These are phyloP conservation scores for Aureobasidium zeae DNA, from an alignment of 2,329 filamentous ascomycete species.

Conservation along the genomic window DNA sequence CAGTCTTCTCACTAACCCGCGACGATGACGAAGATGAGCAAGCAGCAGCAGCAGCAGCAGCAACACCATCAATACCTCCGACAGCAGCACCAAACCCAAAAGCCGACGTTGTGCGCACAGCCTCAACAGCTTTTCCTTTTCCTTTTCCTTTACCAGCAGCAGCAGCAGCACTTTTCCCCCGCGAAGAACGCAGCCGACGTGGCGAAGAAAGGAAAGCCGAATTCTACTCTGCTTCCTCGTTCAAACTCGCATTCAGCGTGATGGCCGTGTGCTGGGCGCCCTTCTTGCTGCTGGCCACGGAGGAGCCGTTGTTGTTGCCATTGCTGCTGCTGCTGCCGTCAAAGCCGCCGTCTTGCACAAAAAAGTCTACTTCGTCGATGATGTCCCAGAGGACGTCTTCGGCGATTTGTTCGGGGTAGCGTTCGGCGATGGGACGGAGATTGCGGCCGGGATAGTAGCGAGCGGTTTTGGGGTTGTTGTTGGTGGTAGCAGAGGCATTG, in stretches of 20 bases:
- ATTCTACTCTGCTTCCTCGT: slow-evolving; percentile 18
- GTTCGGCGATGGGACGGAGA: slow-evolving; percentile 58
- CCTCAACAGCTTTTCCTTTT: too few species aligned
- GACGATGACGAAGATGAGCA: too few species aligned
- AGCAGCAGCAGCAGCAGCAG: too few species aligned
- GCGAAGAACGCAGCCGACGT: slow-evolving; percentile 16
- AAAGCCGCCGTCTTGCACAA: slow-evolving; percentile 56
- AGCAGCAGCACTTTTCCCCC: too few species aligned
- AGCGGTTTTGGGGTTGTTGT: not conserved
- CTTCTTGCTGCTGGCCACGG: slow-evolving; percentile 20
- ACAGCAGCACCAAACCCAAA: too few species aligned
- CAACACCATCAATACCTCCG: too few species aligned
- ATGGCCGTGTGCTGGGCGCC: too few species aligned
- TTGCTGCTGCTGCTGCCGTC: slow-evolving; percentile 23
- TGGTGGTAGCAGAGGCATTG: not conserved
- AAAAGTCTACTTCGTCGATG: slow-evolving; percentile 89
- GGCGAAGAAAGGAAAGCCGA: not conserved
- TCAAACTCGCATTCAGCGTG: slow-evolving; percentile 17
- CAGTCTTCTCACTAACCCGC: too few species aligned
- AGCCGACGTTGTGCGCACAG: too few species aligned
- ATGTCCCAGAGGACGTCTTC: slow-evolving; percentile 92
- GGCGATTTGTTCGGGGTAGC: slow-evolving; percentile 86
- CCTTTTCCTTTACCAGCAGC: too few species aligned
- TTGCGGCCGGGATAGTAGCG: slow-evolving; percentile 21
- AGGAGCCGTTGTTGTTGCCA: too few species aligned